Evolutionary conservation across 495 filamentous ascomycete species (phyloP), one percentile per base, ranked within the genome.

Genomic region (Tuber melanosporum): DNA sequence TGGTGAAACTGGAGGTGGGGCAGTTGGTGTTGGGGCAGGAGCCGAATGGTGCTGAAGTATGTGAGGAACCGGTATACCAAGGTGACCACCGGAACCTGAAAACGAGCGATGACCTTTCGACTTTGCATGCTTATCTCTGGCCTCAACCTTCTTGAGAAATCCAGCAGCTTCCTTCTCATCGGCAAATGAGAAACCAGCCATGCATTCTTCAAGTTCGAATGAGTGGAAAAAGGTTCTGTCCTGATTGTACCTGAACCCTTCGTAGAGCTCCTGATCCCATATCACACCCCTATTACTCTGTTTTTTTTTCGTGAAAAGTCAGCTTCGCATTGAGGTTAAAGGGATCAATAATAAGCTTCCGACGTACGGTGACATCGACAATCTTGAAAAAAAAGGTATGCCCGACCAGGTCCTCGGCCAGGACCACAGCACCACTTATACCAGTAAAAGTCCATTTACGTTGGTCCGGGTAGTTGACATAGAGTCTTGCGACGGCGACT

Each of bases 251-350:
- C 88, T 88, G 86, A 97, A 98, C 70, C 90, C 91, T 73, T 99
- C 94, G 84, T 94, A 98, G 80, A 98, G 91, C 84, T 99, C 95
- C 85, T 98, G 94, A 83, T 99, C 95, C 95, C 95, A 99, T 80
- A 99, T 91, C 42, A 99, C 96, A 71, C 96, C 95, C 80, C 91
- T 89, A 84, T 90, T 90, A 70, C 92, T 87, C 81, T 45, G 52
- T 52, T 57, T 57, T 57, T n/a, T 57, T 57, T 26, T 3, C 49
- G 49, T 26, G 14, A 36, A 41, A 74, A 36, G 41, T 76, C 46
- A 17, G 41, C 44, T 76, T 42, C 36, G 42, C 71, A 43, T 75
- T 44, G 43, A 73, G 52, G 12, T 14, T 46, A 43, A 47, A 76
- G 57, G 57, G 26, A 15, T 66, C 57, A 32, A n/a, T 66, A 32